Evolutionary conservation across 441 rosid species (phyloP).

Genomic region (Populus hybrid): DNA sequence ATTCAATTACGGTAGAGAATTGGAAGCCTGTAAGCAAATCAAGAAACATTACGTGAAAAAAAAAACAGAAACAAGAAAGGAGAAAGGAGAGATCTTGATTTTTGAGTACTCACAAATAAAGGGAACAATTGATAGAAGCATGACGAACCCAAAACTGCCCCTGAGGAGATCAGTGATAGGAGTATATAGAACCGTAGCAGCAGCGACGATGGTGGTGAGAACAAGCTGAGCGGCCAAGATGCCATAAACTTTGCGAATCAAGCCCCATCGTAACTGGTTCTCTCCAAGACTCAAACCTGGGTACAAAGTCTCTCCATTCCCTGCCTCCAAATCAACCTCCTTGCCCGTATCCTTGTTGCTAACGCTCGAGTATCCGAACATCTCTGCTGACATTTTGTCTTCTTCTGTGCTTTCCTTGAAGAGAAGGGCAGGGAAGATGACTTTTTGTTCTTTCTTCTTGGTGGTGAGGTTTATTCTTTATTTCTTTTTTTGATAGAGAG

Average conservation of each 20-base stretch:
- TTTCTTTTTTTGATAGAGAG: not conserved
- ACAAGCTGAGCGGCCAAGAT: conserved; percentile 75
- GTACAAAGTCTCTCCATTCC: conserved; percentile 59
- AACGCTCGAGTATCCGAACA: conserved; percentile 55
- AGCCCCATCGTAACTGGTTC: conserved; percentile 89
- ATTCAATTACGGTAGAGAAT: too few species aligned
- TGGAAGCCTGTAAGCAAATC: not conserved
- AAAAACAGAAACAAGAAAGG: too few species aligned
- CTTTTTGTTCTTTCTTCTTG: not conserved
- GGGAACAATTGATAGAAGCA: conserved; percentile 69
- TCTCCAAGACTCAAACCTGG: conserved; percentile 40
- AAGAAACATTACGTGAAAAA: not conserved
- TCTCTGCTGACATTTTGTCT: conserved; percentile 12
- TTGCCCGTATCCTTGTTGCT: conserved; percentile 13
- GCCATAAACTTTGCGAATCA: conserved; percentile 85
- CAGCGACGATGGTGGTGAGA: conserved; percentile 74
- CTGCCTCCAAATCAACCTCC: conserved; percentile 56
- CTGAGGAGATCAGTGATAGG: conserved; percentile 70
- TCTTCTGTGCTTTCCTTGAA: not conserved
- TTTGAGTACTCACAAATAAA: conserved; percentile 52
- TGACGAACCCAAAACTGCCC: conserved; percentile 67
- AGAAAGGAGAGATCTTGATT: not conserved
- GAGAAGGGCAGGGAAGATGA: not conserved
- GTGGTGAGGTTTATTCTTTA: not conserved
- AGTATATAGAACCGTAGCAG: conserved; percentile 57